phyloP scores from a whole-genome alignment of 2,329 filamentous ascomycete genomes.

The Monosporascus sp. region DNA sequence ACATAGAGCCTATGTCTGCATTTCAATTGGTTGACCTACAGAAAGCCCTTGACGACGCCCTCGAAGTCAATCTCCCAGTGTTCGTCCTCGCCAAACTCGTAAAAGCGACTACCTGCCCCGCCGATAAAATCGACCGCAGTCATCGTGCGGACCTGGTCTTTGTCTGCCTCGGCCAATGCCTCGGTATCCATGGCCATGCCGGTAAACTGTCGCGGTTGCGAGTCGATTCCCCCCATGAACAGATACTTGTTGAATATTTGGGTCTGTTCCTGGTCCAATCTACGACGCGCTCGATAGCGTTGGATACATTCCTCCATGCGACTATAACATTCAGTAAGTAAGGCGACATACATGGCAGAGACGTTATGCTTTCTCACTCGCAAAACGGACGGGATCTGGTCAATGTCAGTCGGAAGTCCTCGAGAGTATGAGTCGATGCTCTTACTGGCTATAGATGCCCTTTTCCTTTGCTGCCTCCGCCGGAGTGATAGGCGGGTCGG shows the following conservation, averaged over 20 bases:
- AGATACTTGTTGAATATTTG: conserved; percentile 76
- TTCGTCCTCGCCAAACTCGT: conserved; percentile 43
- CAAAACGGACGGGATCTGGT: conserved; percentile 47
- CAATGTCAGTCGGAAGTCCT: conserved; percentile 1
- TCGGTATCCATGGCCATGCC: conserved; percentile 49
- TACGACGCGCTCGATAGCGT: conserved; percentile 72
- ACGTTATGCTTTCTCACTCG: conserved; percentile 41
- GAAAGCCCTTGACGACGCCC: conserved; percentile 69
- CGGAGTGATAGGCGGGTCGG: conserved; percentile 73
- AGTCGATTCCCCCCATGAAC: conserved; percentile 74
- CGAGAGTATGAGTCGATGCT: conserved; percentile 5
- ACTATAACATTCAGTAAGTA: conserved; percentile 33
- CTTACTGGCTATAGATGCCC: conserved; percentile 63
- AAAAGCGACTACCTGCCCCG: conserved; percentile 42
- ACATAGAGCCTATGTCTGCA: neutral
- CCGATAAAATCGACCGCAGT: conserved; percentile 59
- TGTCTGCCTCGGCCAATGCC: conserved; percentile 52
- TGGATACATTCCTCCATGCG: conserved; percentile 84
- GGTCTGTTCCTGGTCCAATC: conserved; percentile 58
- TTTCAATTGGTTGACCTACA: conserved; percentile 48
- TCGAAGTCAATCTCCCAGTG: conserved; percentile 78
- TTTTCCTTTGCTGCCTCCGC: conserved; percentile 62
- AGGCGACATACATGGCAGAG: neutral
- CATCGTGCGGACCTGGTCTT: conserved; percentile 59
- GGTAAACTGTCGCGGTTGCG: conserved; percentile 51